Conservation (phyloP, 495 filamentous ascomycete genomes). For the Penicillium coprophilum region DNA sequence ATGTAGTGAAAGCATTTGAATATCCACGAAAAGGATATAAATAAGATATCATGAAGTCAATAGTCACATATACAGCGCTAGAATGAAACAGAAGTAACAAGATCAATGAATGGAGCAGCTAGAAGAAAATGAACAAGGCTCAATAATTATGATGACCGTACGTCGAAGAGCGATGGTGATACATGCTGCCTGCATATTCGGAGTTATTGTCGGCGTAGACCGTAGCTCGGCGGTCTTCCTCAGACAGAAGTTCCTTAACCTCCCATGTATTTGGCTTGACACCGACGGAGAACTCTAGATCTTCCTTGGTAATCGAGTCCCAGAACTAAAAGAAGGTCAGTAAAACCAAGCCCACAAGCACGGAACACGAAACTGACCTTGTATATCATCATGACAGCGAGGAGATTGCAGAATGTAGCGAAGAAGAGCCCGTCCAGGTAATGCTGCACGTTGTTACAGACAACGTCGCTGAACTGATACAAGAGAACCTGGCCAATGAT, state of each 20-base stretch:
- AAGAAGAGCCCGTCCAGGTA: conserved; percentile 96
- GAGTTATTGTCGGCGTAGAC: conserved; percentile 67
- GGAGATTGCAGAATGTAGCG: conserved; percentile 86
- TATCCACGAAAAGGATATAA: conserved; percentile 9
- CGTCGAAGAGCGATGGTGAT: conserved; percentile 50
- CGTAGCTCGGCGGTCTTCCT: conserved; percentile 79
- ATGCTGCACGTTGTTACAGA: conserved; percentile 85
- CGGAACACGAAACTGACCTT: conserved; percentile 62
- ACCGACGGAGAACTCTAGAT: conserved; percentile 96
- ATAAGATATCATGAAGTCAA: conserved; percentile 20
- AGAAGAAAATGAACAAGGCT: background rate
- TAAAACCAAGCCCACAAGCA: conserved; percentile 8
- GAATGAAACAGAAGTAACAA: background rate
- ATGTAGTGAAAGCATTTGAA: conserved; percentile 1
- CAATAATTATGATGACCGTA: conserved; percentile 40
- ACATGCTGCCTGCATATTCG: conserved; percentile 60
- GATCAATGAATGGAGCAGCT: background rate
- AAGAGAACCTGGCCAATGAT: conserved; percentile 89
- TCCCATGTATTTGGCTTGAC: conserved; percentile 97
- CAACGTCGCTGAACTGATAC: conserved; percentile 81
- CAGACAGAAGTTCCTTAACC: conserved; percentile 89
- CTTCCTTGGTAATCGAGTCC: conserved; percentile 98
- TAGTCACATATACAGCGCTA: conserved; percentile 22
- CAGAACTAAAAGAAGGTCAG: conserved; percentile 67
- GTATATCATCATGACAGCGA: conserved; percentile 99